A percentile compares a stretch with the other conserved stretches of the same genome.
Evolutionary conservation across 257 asterid genomes (phyloP).

Genomic region (Striga asiatica): DNA sequence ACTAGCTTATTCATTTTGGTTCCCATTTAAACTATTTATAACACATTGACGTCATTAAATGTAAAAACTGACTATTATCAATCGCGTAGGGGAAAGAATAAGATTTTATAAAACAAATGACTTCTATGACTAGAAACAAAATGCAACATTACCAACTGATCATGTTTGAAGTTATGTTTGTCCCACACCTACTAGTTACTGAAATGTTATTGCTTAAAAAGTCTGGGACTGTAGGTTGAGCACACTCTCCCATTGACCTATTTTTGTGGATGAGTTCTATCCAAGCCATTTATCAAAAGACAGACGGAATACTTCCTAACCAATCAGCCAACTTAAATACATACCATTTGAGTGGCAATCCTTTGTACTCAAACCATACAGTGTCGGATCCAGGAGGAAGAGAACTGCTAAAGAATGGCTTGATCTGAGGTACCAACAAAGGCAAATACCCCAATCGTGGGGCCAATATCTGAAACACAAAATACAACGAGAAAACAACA

Average conservation of each 20-base stretch:
- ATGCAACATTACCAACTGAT: not conserved
- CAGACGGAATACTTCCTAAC: too few species aligned
- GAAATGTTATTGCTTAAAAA: too few species aligned
- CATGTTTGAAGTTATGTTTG: too few species aligned
- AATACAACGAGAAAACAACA: not conserved
- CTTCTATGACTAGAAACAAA: constrained; percentile 10
- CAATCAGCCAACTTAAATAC: constrained; percentile 10
- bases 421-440: constrained; percentile 67
- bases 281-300: too few species aligned
- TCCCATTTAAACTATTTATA: not conserved
- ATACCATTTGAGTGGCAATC: constrained; percentile 95
- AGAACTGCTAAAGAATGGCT: constrained; percentile 77
- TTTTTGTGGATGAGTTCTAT: too few species aligned
- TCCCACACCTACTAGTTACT: too few species aligned
- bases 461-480: constrained; percentile 67
- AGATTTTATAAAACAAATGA: constrained; percentile 2
- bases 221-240: too few species aligned
- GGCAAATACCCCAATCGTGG: constrained; percentile 93
- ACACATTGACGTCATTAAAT: not conserved
- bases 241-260: too few species aligned
- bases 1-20: not conserved
- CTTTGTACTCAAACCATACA: constrained; percentile 95
- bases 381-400: constrained; percentile 98
- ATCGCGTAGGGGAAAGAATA: not conserved
- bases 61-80: not conserved